Base-by-base conservation (phyloP, 371 early-diverging fungal species). In the Homolaphlyctis polyrhiza region DNA sequence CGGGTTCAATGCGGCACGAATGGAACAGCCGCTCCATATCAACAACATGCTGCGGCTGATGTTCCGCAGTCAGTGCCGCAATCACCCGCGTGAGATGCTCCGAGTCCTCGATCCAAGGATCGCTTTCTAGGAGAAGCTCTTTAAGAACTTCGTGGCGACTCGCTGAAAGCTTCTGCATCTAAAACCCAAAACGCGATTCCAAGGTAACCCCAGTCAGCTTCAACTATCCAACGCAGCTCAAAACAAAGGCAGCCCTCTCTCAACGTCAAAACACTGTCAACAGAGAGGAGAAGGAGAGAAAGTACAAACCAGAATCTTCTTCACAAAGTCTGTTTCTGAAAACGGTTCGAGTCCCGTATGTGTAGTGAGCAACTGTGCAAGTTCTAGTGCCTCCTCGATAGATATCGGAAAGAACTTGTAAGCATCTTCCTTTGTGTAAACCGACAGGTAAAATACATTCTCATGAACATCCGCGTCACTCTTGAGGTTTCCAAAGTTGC, bases 21-120 rank as follows among this genome's bases (percentile, higher is more conserved):
- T 77, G 77, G 52, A 68, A 77, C 59, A 77, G 54, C 57, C 69
- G 34, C 58, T 77, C 77, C 66, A 77, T 60, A 43, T 77, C 75
- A n/a, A 65, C 65, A n/a, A 71, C 55, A 27, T 61, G 34, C 51
- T 71, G 75, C 0, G 70, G 66, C 50, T 64, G 54, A 27, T 48
- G 32, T 39, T 73, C 77, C 33, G 67, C 39, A 29, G 71, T 74
- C 23, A 77, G 62, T 14, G 64, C 64, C 16, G 51, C 61, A 57
- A 77, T 50, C 23, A 72, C 60, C 3, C n/a, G 33, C 1, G 35
- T 57, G 2, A 77, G 51, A 35, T 71, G 68, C n/a, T 50, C 69
- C 21, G 54, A 62, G 39, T 68, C 62, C 6, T 74, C 74, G 45
- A 77, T 74, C 74, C 74, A 77, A 1, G 75, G 72, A 1, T 47